Evolutionary conservation across 768 basidiomycete species (phyloP).

Genomic region (Fomitopsis pulvina): DNA sequence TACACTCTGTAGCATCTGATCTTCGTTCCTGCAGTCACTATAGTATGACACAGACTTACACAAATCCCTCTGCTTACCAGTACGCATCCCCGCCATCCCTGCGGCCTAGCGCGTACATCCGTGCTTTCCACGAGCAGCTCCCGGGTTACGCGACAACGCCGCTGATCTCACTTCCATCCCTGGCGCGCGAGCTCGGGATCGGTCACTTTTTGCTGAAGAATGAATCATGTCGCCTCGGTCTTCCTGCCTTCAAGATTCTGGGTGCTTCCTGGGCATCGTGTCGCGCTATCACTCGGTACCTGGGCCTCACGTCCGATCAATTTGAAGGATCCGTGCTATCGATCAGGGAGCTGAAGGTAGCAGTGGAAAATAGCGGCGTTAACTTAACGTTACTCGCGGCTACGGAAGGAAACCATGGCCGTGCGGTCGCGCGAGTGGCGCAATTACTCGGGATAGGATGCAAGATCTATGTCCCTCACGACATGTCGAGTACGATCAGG

Average conservation of each 20-base stretch:
- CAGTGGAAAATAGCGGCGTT: background rate
- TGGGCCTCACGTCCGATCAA: background rate
- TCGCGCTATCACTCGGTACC: background rate
- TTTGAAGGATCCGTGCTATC: background rate
- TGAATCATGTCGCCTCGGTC: background rate
- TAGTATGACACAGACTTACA: background rate
- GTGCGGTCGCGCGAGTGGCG: conserved; percentile 1
- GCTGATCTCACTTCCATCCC: background rate
- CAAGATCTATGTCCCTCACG: background rate
- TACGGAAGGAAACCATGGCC: conserved; percentile 5
- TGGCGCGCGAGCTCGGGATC: background rate
- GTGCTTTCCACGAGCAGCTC: background rate
- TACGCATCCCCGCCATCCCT: background rate
- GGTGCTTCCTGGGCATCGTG: conserved; percentile 3
- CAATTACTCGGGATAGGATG: background rate
- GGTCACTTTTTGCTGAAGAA: conserved; percentile 2
- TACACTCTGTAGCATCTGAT: too few species aligned
- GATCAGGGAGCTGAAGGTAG: background rate
- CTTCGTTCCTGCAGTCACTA: too few species aligned
- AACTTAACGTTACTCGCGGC: background rate
- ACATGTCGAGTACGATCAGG: background rate
- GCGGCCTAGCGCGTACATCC: background rate
- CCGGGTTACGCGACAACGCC: background rate
- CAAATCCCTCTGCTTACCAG: background rate
- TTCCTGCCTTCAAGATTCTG: conserved; percentile 3